These are phyloP conservation scores for Cladosporium sp. DNA, from an alignment of 2,329 filamentous ascomycete genomes.

Conservation along the genomic window DNA sequence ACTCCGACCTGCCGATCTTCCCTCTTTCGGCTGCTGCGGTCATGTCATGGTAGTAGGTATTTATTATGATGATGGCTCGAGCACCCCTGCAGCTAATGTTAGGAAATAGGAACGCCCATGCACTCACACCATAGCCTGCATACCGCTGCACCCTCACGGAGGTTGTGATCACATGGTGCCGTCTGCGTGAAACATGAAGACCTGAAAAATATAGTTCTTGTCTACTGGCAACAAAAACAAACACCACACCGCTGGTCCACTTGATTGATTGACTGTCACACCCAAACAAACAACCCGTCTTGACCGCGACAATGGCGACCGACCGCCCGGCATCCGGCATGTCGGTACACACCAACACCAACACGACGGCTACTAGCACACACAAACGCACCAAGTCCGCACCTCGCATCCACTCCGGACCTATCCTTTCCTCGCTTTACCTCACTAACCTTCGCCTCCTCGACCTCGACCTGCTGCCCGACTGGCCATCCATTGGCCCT, in stretches of 20 bases:
- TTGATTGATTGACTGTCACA: too few species aligned
- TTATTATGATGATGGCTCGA: background rate
- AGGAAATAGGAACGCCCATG: background rate
- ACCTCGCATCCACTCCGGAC: background rate
- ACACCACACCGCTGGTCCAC: background rate
- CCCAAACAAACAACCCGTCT: background rate
- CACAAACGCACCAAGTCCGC: constrained; percentile 7
- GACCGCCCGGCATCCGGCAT: background rate
- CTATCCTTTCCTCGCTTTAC: constrained; percentile 57
- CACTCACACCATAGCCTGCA: background rate
- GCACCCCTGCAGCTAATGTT: background rate
- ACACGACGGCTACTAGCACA: background rate
- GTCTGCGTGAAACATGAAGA: background rate
- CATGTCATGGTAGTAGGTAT: background rate
- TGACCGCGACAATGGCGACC: background rate
- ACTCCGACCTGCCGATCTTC: too few species aligned
- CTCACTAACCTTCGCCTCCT: constrained; percentile 80
- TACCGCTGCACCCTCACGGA: background rate
- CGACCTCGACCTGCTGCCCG: constrained; percentile 67
- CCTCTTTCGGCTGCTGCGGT: too few species aligned
- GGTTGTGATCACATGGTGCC: background rate
- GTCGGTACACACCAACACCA: background rate
- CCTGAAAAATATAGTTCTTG: background rate
- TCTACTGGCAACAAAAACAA: background rate
- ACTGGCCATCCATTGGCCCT: constrained; percentile 74